phyloP scores from a whole-genome alignment of 225 moss, liverwort and hornwort species.

The Neckera pumila region DNA sequence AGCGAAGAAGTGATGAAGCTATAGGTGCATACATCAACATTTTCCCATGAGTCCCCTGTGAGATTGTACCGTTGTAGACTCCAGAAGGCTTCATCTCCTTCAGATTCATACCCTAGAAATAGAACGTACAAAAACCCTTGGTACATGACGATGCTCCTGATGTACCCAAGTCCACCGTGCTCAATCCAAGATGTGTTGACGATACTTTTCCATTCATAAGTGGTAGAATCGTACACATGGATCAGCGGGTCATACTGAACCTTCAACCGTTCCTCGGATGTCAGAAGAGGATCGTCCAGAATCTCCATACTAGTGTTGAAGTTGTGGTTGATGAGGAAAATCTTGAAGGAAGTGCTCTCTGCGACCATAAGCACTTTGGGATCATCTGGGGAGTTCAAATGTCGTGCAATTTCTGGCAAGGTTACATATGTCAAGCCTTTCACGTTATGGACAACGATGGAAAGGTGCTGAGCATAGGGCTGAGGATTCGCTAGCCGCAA shows the following conservation, averaged over 20 bases:
- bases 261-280: not conserved
- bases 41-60: not conserved
- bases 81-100: not conserved
- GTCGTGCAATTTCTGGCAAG: not conserved
- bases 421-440: not conserved
- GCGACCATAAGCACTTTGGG: not conserved
- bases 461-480: not conserved
- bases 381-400: not conserved
- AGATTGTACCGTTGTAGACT: not conserved
- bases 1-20: not conserved
- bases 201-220: not conserved
- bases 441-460: not conserved
- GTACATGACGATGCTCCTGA: not conserved
- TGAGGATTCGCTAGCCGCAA: not conserved
- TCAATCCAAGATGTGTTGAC: not conserved
- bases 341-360: not conserved
- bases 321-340: not conserved
- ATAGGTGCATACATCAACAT: not conserved
- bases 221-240: not conserved
- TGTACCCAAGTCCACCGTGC: not conserved
- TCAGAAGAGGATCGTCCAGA: not conserved
- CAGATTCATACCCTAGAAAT: not conserved
- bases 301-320: not conserved
- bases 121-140: not conserved
- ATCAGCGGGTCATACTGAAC: not conserved